Conservation (phyloP, 1,139 yeast genomes). For the Diutina pseudorugosa region DNA sequence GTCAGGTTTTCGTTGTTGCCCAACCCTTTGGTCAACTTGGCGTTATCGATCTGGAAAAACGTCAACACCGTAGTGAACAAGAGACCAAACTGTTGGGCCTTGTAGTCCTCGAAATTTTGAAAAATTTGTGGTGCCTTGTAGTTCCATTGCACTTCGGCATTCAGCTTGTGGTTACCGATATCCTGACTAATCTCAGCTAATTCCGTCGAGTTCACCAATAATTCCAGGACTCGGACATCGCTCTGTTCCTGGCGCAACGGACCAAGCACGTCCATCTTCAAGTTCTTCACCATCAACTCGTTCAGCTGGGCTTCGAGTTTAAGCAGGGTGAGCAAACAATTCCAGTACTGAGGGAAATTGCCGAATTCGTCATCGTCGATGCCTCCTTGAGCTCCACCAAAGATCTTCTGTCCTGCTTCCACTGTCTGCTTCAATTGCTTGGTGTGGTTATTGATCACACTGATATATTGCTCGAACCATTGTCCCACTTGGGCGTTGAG, state of each 20-base stretch:
- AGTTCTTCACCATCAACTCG: neutral
- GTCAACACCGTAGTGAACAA: constrained; percentile 1
- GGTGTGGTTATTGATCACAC: neutral
- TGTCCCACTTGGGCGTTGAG: constrained; percentile 1
- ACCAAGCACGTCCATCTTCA: constrained; percentile 1
- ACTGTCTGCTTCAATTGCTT: constrained; percentile 2
- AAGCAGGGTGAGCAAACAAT: neutral
- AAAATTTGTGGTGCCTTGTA: constrained; percentile 2
- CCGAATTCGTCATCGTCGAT: neutral
- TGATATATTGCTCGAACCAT: neutral
- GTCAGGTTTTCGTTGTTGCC: constrained; percentile 1
- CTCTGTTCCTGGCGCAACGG: neutral
- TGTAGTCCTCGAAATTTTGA: neutral
- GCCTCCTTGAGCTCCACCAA: neutral
- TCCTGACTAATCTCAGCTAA: neutral
- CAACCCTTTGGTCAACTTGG: neutral
- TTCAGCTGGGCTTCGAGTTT: constrained; percentile 2
- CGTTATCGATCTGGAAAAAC: constrained; percentile 1
- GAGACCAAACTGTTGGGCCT: constrained; percentile 1
- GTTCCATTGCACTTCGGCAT: constrained; percentile 3
- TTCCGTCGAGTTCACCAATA: neutral
- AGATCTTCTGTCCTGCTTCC: neutral
- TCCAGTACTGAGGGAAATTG: constrained; percentile 4
- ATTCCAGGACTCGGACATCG: neutral
- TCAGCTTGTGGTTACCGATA: neutral